Percentiles rank a stretch among this genome's conserved stretches.
Evolutionary conservation across 345 rosid species (phyloP).

Genomic region (Pistacia integerrima): DNA sequence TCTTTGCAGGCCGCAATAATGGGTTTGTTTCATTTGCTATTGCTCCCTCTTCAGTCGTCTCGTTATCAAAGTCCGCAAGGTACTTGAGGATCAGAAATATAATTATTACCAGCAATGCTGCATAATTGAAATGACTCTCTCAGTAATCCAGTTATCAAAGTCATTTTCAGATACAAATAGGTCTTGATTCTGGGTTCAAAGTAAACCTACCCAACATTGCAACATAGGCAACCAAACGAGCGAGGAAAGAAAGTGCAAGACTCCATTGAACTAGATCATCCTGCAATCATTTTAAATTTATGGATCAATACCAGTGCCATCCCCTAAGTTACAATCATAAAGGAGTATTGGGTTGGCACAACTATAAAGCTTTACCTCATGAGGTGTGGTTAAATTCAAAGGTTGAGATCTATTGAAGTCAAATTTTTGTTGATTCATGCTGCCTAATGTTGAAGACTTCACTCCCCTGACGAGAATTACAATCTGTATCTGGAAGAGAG

Average conservation of each 20-base stretch:
- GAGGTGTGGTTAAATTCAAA: constrained; percentile 16
- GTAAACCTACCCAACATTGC: constrained; percentile 36
- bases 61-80: constrained; percentile 27
- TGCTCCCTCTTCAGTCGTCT: background rate
- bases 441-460: constrained; percentile 20
- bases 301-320: background rate
- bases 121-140: background rate
- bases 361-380: constrained; percentile 8
- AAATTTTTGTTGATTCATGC: constrained; percentile 17
- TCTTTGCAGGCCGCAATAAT: constrained; percentile 18
- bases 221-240: constrained; percentile 39
- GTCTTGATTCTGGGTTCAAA: background rate
- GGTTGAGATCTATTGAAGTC: constrained; percentile 11
- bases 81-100: constrained; percentile 34
- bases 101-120: constrained; percentile 35
- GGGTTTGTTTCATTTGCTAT: constrained; percentile 30
- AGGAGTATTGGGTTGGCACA: background rate
- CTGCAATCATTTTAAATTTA: constrained; percentile 26
- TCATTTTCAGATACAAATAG: too few relatives aligned
- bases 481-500: background rate
- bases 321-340: background rate
- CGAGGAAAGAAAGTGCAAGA: constrained; percentile 34
- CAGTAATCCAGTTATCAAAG: background rate
- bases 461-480: constrained; percentile 1
- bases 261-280: constrained; percentile 39